These are phyloP conservation scores for Fusarium sp. DNA, from an alignment of 2,329 filamentous ascomycete species.

Conservation along the genomic window DNA sequence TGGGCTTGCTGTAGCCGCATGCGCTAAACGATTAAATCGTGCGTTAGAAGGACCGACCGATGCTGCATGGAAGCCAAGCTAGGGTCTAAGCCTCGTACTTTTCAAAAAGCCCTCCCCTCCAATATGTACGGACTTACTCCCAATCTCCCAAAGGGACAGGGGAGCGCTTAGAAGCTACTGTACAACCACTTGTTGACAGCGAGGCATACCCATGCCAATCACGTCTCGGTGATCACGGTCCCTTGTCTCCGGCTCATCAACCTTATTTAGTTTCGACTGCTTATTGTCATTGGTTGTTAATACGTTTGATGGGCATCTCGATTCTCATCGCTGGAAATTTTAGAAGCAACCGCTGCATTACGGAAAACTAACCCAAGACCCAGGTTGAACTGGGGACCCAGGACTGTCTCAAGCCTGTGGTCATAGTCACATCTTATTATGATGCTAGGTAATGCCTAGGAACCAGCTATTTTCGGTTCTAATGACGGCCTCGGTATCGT, in stretches of 20 bases:
- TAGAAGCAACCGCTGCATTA: conserved; percentile 30
- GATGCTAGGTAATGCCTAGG: conserved; percentile 5
- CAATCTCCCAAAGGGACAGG: conserved; percentile 32
- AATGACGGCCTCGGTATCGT: conserved; percentile 15
- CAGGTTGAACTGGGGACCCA: conserved; percentile 9
- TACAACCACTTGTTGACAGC: conserved; percentile 27
- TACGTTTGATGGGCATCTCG: conserved; percentile 21
- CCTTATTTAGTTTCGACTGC: conserved; percentile 31
- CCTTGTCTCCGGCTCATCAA: conserved; percentile 37
- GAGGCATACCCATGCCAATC: conserved; percentile 40
- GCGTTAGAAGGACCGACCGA: conserved; percentile 51
- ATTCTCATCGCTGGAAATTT: conserved; percentile 35
- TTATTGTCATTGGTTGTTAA: conserved; percentile 26
- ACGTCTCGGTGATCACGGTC: conserved; percentile 24
- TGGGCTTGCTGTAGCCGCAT: conserved; percentile 35
- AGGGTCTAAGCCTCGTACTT: conserved; percentile 49
- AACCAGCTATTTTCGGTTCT: conserved; percentile 14
- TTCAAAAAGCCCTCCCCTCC: conserved; percentile 46
- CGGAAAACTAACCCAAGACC: conserved; percentile 6
- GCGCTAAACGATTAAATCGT: conserved; percentile 47
- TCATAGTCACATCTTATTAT: conserved; percentile 9
- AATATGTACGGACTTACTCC: no score
- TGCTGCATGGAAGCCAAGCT: conserved; percentile 47
- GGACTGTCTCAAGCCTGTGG: conserved; percentile 13
- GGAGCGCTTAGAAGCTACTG: conserved; percentile 19